Percentiles rank a stretch among this genome's conserved stretches.
Conservation (phyloP, 257 asterid species). For the Nyctanthes arbortristis region DNA sequence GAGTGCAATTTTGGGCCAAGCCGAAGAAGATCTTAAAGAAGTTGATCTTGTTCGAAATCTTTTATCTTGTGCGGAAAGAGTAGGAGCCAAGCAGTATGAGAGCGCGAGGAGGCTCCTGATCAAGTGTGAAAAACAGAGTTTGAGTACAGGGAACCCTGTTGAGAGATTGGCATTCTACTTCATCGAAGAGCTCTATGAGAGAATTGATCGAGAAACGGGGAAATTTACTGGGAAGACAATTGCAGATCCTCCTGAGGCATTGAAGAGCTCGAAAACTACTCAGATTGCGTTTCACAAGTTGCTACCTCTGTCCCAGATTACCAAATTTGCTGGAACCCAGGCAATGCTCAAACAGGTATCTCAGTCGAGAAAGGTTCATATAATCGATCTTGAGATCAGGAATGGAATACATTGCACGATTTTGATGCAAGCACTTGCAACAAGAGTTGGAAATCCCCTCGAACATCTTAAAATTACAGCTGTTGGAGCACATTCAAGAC, state of each 20-base stretch:
- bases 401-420: slow-evolving; percentile 51
- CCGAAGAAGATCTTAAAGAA: slow-evolving; percentile 38
- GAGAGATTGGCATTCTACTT: slow-evolving; percentile 48
- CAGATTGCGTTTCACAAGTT: slow-evolving; percentile 36
- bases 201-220: slow-evolving; percentile 52
- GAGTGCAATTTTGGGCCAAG: slow-evolving; percentile 27
- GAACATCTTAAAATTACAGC: slow-evolving; percentile 63
- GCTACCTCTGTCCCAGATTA: slow-evolving; percentile 46
- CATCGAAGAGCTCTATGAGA: slow-evolving; percentile 51
- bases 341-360: slow-evolving; percentile 46
- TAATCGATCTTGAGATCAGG: slow-evolving; percentile 52
- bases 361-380: slow-evolving; percentile 45
- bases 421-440: slow-evolving; percentile 67
- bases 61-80: slow-evolving; percentile 54
- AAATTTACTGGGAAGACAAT: slow-evolving; percentile 24
- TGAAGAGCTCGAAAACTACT: slow-evolving; percentile 9
- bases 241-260: slow-evolving; percentile 28
- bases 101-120: slow-evolving; percentile 34
- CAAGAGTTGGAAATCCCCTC: slow-evolving; percentile 27
- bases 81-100: slow-evolving; percentile 35
- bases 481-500: slow-evolving; percentile 34
- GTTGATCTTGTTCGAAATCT: slow-evolving; percentile 48
- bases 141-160: slow-evolving; percentile 32
- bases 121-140: slow-evolving; percentile 35
- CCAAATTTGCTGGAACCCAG: slow-evolving; percentile 55